A percentile compares a stretch with the other conserved stretches of the same genome.
These are phyloP conservation scores for Copromyces sp. DNA, from an alignment of 495 filamentous ascomycete species.

Conservation along the genomic window DNA sequence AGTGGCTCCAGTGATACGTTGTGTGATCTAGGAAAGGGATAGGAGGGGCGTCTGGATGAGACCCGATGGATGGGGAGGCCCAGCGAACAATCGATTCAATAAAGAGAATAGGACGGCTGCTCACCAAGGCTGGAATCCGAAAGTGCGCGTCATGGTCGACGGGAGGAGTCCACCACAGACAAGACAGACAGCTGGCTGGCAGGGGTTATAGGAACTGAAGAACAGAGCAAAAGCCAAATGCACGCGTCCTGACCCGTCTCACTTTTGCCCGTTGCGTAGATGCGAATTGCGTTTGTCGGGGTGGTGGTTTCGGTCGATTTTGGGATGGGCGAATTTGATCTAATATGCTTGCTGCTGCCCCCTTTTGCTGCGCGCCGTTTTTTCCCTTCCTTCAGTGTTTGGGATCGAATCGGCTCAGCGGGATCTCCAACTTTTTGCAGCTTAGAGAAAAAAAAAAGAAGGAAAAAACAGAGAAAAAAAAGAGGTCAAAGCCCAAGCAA, in stretches of 20 bases:
- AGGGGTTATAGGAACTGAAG: neutral
- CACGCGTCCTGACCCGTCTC: neutral
- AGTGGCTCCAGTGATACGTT: neutral
- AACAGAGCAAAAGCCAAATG: neutral
- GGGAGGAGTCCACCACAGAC: neutral
- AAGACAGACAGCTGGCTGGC: neutral
- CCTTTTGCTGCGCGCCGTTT: neutral
- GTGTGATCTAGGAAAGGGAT: neutral
- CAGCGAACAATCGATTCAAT: neutral
- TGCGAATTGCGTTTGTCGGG: neutral
- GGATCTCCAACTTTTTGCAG: neutral
- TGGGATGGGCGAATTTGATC: neutral
- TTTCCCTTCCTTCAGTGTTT: neutral
- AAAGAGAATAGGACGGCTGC: constrained; percentile 2
- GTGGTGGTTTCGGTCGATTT: neutral
- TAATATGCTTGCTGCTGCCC: neutral
- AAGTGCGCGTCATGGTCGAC: constrained; percentile 20
- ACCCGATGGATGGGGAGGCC: neutral
- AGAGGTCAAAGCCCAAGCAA: neutral
- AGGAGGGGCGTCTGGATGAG: neutral
- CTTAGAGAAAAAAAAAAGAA: neutral
- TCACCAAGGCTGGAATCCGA: constrained; percentile 23
- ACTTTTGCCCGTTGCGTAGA: neutral
- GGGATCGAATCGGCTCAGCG: neutral
- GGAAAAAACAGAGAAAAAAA: too few species aligned